These are phyloP conservation scores for Rhodotorula mucilaginosa DNA, from an alignment of 1,284 basidiomycete species.

Conservation along the genomic window DNA sequence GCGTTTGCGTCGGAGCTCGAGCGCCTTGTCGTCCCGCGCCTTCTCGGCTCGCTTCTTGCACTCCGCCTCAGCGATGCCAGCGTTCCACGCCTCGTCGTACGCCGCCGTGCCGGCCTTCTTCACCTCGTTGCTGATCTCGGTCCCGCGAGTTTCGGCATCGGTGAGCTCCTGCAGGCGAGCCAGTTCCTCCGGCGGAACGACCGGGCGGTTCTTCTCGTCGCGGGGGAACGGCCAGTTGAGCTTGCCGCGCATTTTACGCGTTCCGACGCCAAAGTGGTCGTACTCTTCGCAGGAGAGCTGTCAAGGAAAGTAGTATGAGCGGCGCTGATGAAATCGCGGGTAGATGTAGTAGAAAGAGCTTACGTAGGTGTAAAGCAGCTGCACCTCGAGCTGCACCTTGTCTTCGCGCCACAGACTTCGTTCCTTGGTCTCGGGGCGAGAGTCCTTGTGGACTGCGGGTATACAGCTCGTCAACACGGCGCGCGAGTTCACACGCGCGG, in stretches of 20 bases:
- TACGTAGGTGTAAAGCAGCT: conserved; percentile 34
- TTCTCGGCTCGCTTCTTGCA: not conserved
- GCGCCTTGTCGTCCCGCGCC: not conserved
- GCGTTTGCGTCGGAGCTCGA: not conserved
- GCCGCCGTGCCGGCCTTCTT: conserved; percentile 3
- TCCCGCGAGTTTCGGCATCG: not conserved
- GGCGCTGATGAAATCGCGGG: not conserved
- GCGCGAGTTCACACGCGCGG: not conserved
- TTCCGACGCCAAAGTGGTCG: not conserved
- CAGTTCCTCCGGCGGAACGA: not conserved
- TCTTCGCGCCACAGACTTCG: conserved; percentile 89
- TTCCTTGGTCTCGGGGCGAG: conserved; percentile 64
- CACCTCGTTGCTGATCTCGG: not conserved
- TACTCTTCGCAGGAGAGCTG: conserved; percentile 7
- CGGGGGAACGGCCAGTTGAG: conserved; percentile 4
- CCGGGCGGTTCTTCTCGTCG: not conserved
- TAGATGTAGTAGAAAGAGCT: not conserved
- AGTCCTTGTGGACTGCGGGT: not conserved
- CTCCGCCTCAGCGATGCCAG: not conserved
- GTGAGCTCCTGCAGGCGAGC: not conserved
- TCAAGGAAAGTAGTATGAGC: too few species aligned
- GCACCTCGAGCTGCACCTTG: conserved; percentile 73
- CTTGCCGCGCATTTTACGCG: not conserved
- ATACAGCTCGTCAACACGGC: not conserved
- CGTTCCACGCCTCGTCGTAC: conserved; percentile 47